Evolutionary conservation across 805 yeast genomes (phyloP), one percentile per base, ranked within the genome.

Genomic region (Starmerella potacharoeniae): DNA sequence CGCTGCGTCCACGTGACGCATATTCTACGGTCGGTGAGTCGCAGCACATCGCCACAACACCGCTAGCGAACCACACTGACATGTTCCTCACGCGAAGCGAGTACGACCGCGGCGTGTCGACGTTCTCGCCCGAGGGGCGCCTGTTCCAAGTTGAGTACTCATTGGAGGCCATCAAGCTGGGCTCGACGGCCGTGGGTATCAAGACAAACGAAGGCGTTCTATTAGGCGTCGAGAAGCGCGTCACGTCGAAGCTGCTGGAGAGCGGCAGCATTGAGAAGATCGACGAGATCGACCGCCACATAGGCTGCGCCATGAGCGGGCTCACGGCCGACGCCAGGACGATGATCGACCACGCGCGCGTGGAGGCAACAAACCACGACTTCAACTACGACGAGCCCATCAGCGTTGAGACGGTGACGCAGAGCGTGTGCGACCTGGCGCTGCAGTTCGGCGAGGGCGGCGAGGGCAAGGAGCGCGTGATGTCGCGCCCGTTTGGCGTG

Each of bases 11-110:
- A 33, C 35, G 35, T 33, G 35, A 33, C 35, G 22, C 3, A 2
- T 22, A 22, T 22, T 22, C 22, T 22, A 22, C 22, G 22, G 22
- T 22, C 22, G 22, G 2, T 22, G 22, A 22, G 22, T 22, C 22
- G 22, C 22, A 22, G 22, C 22, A 22, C 49, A 3, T 48, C 31
- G 48, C 53, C 53, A 51, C 53, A 51, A 22, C 29, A 11, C 34
- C 41, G 53, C 48, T 8, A 42, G 35, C 48, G 35, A 29, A 48
- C 36, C 37, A 47, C 43, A 33, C n/a, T 6, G 5, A 49, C 6
- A 93, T 93, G 99, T 93, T 93, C 73, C 79, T 93, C 63, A 93
- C 99, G n/a, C 85, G 99, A 83, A 86, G 95, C 73, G 99, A 93
- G 76, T 93, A 93, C 71, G 99, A 93, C 69, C 85, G 99, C 71